phyloP scores from a whole-genome alignment of 2,329 filamentous ascomycete genomes.

The Verruconis gallopava region DNA sequence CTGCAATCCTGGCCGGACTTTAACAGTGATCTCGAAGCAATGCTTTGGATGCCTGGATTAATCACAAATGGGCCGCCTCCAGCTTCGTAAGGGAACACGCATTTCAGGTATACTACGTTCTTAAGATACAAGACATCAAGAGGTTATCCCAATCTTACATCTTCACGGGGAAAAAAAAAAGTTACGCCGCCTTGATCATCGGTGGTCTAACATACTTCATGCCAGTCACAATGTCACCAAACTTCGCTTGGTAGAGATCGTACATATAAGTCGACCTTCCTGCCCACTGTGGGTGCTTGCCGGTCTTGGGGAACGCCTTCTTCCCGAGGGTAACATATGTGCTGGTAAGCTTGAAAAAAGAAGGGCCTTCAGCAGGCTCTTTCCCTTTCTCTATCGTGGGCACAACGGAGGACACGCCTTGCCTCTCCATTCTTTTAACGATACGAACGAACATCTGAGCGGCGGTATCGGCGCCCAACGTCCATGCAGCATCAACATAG shows the following conservation, averaged over 20 bases:
- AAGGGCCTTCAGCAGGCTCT: constrained; percentile 23
- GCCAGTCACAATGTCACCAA: constrained; percentile 29
- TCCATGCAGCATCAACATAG: constrained; percentile 50
- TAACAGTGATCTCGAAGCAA: constrained; percentile 5
- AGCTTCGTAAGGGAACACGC: neutral
- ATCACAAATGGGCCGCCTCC: neutral
- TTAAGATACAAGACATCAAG: too few relatives aligned
- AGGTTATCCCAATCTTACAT: too few relatives aligned
- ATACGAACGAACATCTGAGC: constrained; percentile 38
- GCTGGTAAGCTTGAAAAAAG: constrained; percentile 33
- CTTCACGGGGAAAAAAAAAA: neutral
- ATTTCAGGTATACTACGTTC: neutral
- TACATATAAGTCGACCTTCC: constrained; percentile 26
- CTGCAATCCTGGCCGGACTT: constrained; percentile 8
- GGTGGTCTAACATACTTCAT: constrained; percentile 20
- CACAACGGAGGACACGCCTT: constrained; percentile 29
- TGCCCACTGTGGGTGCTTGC: constrained; percentile 21
- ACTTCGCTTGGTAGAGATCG: constrained; percentile 31
- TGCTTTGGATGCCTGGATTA: constrained; percentile 1
- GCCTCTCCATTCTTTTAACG: constrained; percentile 36
- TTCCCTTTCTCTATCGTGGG: constrained; percentile 27
- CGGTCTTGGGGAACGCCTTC: constrained; percentile 34
- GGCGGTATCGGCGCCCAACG: constrained; percentile 45
- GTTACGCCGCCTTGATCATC: neutral
- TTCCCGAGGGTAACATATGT: constrained; percentile 38